These are phyloP conservation scores for Lecanicillium sp. DNA, from an alignment of 2,329 filamentous ascomycete species.

Conservation along the genomic window DNA sequence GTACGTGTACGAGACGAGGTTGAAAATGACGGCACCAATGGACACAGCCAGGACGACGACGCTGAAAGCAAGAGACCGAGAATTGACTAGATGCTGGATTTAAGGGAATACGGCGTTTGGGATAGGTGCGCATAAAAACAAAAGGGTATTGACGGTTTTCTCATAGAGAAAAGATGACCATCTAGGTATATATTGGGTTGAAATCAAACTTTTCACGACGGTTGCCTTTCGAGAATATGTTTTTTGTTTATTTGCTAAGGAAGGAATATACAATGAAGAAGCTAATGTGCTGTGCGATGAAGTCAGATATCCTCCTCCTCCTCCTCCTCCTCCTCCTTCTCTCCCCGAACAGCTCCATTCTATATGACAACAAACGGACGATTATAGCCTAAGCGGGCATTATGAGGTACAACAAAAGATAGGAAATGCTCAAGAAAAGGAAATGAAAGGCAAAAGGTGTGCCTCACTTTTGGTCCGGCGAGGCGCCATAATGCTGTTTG, in stretches of 20 bases:
- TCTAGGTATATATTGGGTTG: too few relatives aligned
- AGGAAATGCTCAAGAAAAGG: background rate
- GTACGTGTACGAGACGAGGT: constrained; percentile 45
- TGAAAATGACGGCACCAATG: constrained; percentile 37
- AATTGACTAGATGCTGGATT: constrained; percentile 27
- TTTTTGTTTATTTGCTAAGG: too few relatives aligned
- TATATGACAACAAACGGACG: too few relatives aligned
- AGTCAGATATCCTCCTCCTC: constrained; percentile 3
- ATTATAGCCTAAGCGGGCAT: background rate
- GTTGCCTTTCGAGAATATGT: too few relatives aligned
- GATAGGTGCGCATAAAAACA: background rate
- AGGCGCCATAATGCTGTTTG: background rate
- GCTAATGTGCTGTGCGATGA: too few relatives aligned
- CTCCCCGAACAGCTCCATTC: background rate
- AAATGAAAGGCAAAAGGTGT: constrained; percentile 4
- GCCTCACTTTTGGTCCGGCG: background rate
- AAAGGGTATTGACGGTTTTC: background rate
- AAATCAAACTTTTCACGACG: too few relatives aligned
- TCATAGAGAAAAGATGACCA: too few relatives aligned
- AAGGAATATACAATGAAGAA: too few relatives aligned
- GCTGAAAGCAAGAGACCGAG: constrained; percentile 39
- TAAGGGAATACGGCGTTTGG: too few relatives aligned
- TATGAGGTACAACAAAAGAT: background rate
- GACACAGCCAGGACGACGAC: constrained; percentile 27
- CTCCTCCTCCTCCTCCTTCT: background rate